phyloP scores from a whole-genome alignment of 306 rosid species.

The Gastrolobium villosum region DNA sequence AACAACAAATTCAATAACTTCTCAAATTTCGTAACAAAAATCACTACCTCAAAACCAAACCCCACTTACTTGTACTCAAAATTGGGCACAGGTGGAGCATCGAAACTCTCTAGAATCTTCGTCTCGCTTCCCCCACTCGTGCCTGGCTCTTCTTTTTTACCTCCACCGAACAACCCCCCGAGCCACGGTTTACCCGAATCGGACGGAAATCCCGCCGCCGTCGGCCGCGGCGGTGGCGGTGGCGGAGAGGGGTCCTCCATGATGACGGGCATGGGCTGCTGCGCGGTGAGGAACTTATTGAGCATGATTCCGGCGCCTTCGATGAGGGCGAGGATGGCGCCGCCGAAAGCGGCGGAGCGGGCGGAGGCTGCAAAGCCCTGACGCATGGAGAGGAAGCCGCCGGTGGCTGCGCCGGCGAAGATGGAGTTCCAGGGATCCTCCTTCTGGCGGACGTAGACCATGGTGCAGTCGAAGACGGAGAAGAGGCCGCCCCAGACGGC shows the following conservation, averaged over 20 bases:
- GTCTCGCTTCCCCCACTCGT: slow-evolving; percentile 65
- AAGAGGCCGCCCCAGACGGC: slow-evolving; percentile 88
- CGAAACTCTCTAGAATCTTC: slow-evolving; percentile 79
- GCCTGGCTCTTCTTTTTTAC: slow-evolving; percentile 53
- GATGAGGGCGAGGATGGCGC: slow-evolving; percentile 68
- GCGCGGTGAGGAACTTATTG: slow-evolving; percentile 57
- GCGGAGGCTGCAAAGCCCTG: slow-evolving; percentile 70
- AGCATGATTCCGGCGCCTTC: slow-evolving; percentile 90
- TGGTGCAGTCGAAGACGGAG: slow-evolving; percentile 77
- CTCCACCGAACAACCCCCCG: slow-evolving; percentile 66
- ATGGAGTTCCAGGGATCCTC: slow-evolving; percentile 94
- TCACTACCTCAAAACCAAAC: slow-evolving; percentile 11
- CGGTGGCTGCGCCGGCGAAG: slow-evolving; percentile 85
- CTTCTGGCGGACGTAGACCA: slow-evolving; percentile 77
- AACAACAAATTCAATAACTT: background rate
- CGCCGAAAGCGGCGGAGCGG: slow-evolving; percentile 70
- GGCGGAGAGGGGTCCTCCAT: slow-evolving; percentile 61
- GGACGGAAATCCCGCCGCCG: slow-evolving; percentile 4
- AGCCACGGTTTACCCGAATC: slow-evolving; percentile 41
- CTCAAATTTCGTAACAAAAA: slow-evolving; percentile 9
- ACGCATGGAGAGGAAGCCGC: slow-evolving; percentile 82
- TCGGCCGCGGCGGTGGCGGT: background rate
- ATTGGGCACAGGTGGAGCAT: slow-evolving; percentile 80
- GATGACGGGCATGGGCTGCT: slow-evolving; percentile 64
- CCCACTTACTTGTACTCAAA: slow-evolving; percentile 66